These are phyloP conservation scores for Cyamopsis tetragonoloba DNA, from an alignment of 306 rosid species.

Conservation along the genomic window DNA sequence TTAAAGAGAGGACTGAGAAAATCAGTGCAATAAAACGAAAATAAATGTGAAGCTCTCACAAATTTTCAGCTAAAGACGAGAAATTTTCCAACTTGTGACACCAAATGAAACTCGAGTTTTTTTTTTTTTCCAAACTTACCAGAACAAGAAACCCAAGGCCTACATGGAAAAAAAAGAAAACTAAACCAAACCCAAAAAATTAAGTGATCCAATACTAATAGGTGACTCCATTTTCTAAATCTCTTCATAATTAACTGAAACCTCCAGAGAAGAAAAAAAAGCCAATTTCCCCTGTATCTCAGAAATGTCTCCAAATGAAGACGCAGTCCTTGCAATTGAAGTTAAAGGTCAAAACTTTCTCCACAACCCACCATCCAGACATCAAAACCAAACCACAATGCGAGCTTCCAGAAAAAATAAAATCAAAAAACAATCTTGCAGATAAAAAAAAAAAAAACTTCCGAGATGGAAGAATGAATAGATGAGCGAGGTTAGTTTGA, in stretches of 20 bases:
- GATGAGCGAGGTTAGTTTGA: neutral
- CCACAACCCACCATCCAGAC: neutral
- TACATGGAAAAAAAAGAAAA: slow-evolving; percentile 16
- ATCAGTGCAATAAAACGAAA: neutral
- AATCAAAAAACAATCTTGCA: neutral
- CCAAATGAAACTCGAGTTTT: slow-evolving; percentile 4
- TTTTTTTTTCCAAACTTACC: slow-evolving; percentile 24
- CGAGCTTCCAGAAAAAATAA: neutral
- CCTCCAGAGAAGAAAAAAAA: neutral
- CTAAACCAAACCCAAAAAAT: neutral
- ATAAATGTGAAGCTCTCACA: neutral
- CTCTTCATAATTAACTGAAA: neutral
- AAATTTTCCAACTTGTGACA: no score
- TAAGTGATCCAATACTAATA: neutral
- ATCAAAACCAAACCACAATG: neutral
- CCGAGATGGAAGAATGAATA: neutral
- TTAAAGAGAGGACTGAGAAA: neutral
- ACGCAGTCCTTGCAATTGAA: neutral
- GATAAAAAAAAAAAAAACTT: neutral
- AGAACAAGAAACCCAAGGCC: slow-evolving; percentile 37
- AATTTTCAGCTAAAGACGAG: no score
- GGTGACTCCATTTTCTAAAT: no score
- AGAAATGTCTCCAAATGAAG: neutral
- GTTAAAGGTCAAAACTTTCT: slow-evolving; percentile 18
- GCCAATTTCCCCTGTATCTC: neutral